Evolutionary conservation across 1,139 yeast genomes (phyloP).

Genomic region (Wickerhamomyces sp.): DNA sequence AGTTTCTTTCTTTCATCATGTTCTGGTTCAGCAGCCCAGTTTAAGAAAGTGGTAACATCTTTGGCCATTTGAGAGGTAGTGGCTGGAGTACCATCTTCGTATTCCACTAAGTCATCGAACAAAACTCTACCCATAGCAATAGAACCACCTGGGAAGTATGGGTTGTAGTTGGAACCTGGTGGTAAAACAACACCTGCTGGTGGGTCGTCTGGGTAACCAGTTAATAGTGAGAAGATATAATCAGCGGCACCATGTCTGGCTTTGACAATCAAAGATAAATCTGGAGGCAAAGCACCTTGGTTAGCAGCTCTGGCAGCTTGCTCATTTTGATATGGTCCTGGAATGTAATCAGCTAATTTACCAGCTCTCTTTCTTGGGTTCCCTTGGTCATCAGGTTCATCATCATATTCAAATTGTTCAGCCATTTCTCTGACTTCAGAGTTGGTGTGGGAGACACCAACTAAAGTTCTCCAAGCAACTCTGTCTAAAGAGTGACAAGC

Average conservation of each 20-base stretch:
- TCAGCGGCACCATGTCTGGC: conserved; percentile 99
- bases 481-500: conserved; percentile 97
- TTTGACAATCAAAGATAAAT: conserved; percentile 92
- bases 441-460: conserved; percentile 93
- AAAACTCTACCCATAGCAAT: conserved; percentile 99
- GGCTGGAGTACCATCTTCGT: conserved; percentile 98
- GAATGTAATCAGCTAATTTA: conserved; percentile 92
- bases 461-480: conserved; percentile 98
- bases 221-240: conserved; percentile 88
- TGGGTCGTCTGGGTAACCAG: conserved; percentile 98
- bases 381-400: conserved; percentile 99
- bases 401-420: conserved; percentile 96
- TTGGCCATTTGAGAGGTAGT: conserved; percentile 99
- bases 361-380: conserved; percentile 98
- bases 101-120: conserved; percentile 95
- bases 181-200: conserved; percentile 97
- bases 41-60: conserved; percentile 91
- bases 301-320: conserved; percentile 99
- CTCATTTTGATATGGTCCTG: conserved; percentile 94
- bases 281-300: conserved; percentile 99
- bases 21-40: conserved; percentile 99
- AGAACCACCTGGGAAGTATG: conserved; percentile 99
- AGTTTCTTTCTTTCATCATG: conserved; percentile 96
- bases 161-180: conserved; percentile 95
- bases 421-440: conserved; percentile 91